phyloP scores from a whole-genome alignment of 805 yeast species.

The Cephaloascus albidus region DNA sequence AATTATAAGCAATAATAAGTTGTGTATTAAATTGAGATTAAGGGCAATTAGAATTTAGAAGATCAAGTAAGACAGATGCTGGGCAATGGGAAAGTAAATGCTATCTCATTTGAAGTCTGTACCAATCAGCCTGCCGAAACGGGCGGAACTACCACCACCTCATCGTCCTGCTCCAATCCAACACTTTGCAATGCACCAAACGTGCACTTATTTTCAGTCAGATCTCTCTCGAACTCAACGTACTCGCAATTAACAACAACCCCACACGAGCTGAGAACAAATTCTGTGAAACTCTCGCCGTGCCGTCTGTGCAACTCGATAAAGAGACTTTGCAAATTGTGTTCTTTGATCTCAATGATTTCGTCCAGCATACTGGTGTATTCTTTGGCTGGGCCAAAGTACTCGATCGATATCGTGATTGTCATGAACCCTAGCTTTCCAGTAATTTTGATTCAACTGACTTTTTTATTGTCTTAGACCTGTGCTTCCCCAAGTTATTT shows the following conservation, averaged over 20 bases:
- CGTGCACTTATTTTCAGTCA: not conserved
- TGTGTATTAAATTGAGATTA: too few species aligned
- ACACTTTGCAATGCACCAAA: not conserved
- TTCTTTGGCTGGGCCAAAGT: slow-evolving; percentile 19
- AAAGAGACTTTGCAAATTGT: not conserved
- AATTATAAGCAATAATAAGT: too few species aligned
- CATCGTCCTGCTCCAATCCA: slow-evolving; percentile 5
- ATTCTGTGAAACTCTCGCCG: slow-evolving; percentile 9
- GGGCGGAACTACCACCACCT: slow-evolving; percentile 17
- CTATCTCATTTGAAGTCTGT: too few species aligned
- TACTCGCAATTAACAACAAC: slow-evolving; percentile 16
- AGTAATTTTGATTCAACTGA: too few species aligned
- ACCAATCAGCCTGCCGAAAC: slow-evolving; percentile 14
- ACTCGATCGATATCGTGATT: too few species aligned
- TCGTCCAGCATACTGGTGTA: slow-evolving; percentile 11
- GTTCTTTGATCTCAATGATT: not conserved
- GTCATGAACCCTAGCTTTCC: too few species aligned
- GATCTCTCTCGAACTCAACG: slow-evolving; percentile 8
- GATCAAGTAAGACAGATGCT: not conserved
- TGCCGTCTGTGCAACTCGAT: slow-evolving; percentile 2
- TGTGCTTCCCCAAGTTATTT: too few species aligned
- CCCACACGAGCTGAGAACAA: slow-evolving; percentile 12
- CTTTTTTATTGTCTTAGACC: too few species aligned
- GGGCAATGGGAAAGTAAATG: too few species aligned
- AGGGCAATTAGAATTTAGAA: not conserved